These are phyloP conservation scores for Pythium phragmiticola DNA, from an alignment of 352 stramenopile species.

Conservation along the genomic window DNA sequence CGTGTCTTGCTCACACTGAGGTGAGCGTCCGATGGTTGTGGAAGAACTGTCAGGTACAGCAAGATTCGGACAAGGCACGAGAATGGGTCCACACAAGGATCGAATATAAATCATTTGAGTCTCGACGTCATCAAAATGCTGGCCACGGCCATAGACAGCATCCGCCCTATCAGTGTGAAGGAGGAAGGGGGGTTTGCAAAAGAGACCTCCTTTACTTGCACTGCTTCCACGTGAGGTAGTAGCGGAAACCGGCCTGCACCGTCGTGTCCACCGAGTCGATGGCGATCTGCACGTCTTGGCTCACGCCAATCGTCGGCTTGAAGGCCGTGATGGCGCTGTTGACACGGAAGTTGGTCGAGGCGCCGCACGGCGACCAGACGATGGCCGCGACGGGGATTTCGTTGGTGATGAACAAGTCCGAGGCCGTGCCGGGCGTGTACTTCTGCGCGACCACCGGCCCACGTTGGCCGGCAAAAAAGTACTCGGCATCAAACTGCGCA, in stretches of 20 bases:
- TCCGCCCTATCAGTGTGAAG: too few species aligned
- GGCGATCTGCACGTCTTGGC: slow-evolving; percentile 43
- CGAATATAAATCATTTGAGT: too few species aligned
- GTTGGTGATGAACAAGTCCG: slow-evolving; percentile 48
- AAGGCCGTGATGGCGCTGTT: slow-evolving; percentile 47
- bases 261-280: slow-evolving; percentile 56
- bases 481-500: slow-evolving; percentile 50
- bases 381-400: slow-evolving; percentile 42
- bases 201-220: too few species aligned
- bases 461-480: slow-evolving; percentile 50
- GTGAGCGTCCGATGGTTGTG: too few species aligned
- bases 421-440: slow-evolving; percentile 32
- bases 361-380: slow-evolving; percentile 49
- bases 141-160: too few species aligned
- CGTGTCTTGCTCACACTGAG: too few species aligned
- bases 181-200: too few species aligned
- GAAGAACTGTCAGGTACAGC: too few species aligned
- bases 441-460: slow-evolving; percentile 30
- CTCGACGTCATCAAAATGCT: too few species aligned
- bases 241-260: slow-evolving; percentile 45
- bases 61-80: too few species aligned
- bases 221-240: slow-evolving; percentile 30
- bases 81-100: too few species aligned
- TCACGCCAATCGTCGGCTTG: slow-evolving; percentile 28
- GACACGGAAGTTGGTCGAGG: slow-evolving; percentile 53